A percentile compares a stretch with the other conserved stretches of the same genome.
These are phyloP conservation scores for Mortierella sp. DNA, from an alignment of 371 early-diverging fungal genomes.

Conservation along the genomic window DNA sequence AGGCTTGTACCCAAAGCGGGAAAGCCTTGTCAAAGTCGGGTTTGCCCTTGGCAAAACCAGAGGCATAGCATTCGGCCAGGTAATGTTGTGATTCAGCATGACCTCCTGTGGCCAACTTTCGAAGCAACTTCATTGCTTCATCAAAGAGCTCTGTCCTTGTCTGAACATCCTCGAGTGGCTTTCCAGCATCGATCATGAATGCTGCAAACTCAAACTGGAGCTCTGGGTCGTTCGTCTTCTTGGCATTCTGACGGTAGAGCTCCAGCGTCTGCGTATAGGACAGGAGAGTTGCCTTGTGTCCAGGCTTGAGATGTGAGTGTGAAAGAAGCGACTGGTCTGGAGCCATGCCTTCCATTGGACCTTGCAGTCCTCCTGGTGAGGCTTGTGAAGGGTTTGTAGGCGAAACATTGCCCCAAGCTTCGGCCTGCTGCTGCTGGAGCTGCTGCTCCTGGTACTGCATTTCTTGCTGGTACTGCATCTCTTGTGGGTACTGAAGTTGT, in stretches of 20 bases:
- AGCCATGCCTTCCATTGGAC: constrained; percentile 42
- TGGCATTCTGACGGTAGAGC: constrained; percentile 79
- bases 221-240: constrained; percentile 77
- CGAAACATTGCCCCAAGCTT: no score
- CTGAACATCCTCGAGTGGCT: constrained; percentile 54
- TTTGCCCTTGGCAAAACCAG: constrained; percentile 65
- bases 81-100: constrained; percentile 71
- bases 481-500: constrained; percentile 24
- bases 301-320: constrained; percentile 61
- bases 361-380: no score
- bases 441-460: constrained; percentile 39
- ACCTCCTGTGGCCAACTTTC: constrained; percentile 66
- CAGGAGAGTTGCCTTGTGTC: constrained; percentile 64
- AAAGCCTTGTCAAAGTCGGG: constrained; percentile 74
- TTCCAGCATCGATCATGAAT: constrained; percentile 70
- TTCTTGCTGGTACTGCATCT: constrained; percentile 37
- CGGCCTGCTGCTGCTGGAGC: not conserved
- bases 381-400: no score
- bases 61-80: constrained; percentile 66
- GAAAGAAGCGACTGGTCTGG: constrained; percentile 60
- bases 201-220: constrained; percentile 81
- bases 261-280: constrained; percentile 75
- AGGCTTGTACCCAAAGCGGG: constrained; percentile 67
- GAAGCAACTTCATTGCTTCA: constrained; percentile 68
- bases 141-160: constrained; percentile 63